These are phyloP conservation scores for Dendryphion nanum DNA, from an alignment of 2,329 filamentous ascomycete species.

Conservation along the genomic window DNA sequence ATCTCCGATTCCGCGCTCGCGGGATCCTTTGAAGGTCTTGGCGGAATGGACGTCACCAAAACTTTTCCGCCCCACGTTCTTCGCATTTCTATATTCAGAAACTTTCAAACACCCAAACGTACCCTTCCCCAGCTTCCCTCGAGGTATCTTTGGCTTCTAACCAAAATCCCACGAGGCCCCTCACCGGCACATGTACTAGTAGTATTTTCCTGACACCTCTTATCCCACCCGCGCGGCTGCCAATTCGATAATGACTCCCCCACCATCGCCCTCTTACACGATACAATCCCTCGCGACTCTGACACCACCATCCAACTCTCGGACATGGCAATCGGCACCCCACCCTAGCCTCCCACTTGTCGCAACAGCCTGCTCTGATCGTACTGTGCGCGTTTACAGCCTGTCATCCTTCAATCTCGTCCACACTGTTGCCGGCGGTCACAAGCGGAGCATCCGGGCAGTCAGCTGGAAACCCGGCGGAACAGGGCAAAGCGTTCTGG, in stretches of 20 bases:
- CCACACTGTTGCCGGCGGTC: constrained; percentile 78
- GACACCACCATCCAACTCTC: constrained; percentile 53
- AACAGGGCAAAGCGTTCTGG: constrained; percentile 67
- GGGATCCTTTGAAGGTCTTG: too few relatives aligned
- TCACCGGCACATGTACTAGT: too few relatives aligned
- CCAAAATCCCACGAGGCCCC: too few relatives aligned
- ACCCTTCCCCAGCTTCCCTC: too few relatives aligned
- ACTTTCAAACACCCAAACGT: too few relatives aligned
- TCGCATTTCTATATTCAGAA: too few relatives aligned
- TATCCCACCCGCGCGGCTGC: too few relatives aligned
- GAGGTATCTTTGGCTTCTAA: too few relatives aligned
- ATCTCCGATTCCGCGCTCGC: too few relatives aligned
- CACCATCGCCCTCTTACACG: constrained; percentile 9
- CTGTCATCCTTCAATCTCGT: constrained; percentile 77
- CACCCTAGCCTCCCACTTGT: constrained; percentile 86
- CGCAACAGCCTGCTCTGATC: constrained; percentile 83
- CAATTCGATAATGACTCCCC: neutral
- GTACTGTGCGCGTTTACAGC: constrained; percentile 86
- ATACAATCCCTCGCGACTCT: constrained; percentile 52
- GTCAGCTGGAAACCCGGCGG: constrained; percentile 80
- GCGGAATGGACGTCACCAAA: too few relatives aligned
- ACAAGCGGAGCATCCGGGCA: constrained; percentile 84
- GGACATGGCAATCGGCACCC: constrained; percentile 81
- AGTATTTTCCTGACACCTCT: too few relatives aligned
- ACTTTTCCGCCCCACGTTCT: too few relatives aligned